Percentiles rank a stretch among this genome's conserved stretches.
Evolutionary conservation across 805 yeast species (phyloP).

Genomic region (Priceomyces melissophilus): DNA sequence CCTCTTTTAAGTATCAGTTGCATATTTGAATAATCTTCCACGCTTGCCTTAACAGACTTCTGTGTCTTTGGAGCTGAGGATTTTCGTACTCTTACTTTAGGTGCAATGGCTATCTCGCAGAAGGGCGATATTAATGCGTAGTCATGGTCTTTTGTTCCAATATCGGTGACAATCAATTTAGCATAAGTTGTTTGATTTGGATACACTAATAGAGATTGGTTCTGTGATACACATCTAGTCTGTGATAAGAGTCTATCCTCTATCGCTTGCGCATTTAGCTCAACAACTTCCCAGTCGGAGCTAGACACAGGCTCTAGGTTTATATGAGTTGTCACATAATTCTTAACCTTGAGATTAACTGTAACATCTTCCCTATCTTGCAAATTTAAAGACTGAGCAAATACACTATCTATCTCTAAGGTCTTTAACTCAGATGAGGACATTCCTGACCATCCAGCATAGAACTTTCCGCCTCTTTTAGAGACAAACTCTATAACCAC

Average conservation of each 20-base stretch:
- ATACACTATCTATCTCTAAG: conserved; percentile 65
- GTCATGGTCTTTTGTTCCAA: conserved; percentile 39
- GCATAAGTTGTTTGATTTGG: conserved; percentile 63
- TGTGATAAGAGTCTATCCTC: conserved; percentile 77
- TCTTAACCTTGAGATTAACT: conserved; percentile 46
- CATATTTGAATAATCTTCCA: conserved; percentile 22
- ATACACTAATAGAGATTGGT: conserved; percentile 63
- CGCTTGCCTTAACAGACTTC: conserved; percentile 16
- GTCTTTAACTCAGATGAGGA: conserved; percentile 25
- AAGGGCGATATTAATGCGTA: conserved; percentile 57
- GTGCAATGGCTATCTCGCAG: conserved; percentile 76
- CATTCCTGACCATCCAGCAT: conserved; percentile 70
- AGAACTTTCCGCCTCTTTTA: conserved; percentile 23
- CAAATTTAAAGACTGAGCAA: conserved; percentile 52
- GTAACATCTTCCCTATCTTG: conserved; percentile 36
- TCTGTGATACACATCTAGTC: conserved; percentile 65
- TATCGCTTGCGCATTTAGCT: conserved; percentile 70
- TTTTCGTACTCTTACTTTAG: conserved; percentile 38
- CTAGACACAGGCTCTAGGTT: conserved; percentile 73
- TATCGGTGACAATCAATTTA: conserved; percentile 45
- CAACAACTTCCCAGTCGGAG: conserved; percentile 90
- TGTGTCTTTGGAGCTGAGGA: conserved; percentile 22
- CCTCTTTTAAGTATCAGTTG: conserved; percentile 50
- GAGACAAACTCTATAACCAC: conserved; percentile 49
- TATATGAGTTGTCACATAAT: conserved; percentile 55